Base-by-base conservation (phyloP, 2,329 filamentous ascomycete genomes). In the Neonectria punicea region DNA sequence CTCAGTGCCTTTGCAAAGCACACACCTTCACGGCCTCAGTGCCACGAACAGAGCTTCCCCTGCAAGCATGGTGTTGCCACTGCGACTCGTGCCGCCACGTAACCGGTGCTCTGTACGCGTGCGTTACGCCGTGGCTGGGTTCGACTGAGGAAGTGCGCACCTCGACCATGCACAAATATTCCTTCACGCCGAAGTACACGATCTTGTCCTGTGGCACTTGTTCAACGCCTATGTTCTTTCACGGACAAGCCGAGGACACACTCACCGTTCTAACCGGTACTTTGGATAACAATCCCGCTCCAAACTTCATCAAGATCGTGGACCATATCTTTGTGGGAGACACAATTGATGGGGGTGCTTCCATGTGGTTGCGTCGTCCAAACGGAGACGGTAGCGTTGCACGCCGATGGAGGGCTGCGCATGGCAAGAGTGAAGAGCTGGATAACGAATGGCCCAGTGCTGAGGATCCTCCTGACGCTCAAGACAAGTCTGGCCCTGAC, bases 331-430 rank as follows among this genome's bases (percentile, higher is more conserved):
- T 81, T 61, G 76, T 87, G 1, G 79, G 74, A 1, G 85, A 87
- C 60, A 88, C 86, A 0, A 30, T 78, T 1, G 86, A 89, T 69
- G 86, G 86, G 2, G 86, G 87, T 0, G 79, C 84, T 1, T 80
- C 80, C 2, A 70, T 79, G 1, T 88, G 84, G 84, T 69, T 86
- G 5, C 76, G 75, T 25, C 67, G 75, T 7, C 57, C 74, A 0
- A 81, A 82, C 44, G 58, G 67, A 1, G 74, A 78, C 47, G 78
- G 76, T 0, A 54, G 36, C 9, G 61, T 34, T 4, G 58, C 73
- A 1, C 69, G 68, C 8, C 62, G 74, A 0, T 81, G 78, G 80
- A 66, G 58, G 11, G 75, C 68, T 0, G 44, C 55, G 2, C 53
- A 64, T 0, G 54, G 65, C 0, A 39, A 63, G 4, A 78, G 69